These are phyloP conservation scores for Panellus pusillus DNA, from an alignment of 768 basidiomycete species.

Conservation along the genomic window DNA sequence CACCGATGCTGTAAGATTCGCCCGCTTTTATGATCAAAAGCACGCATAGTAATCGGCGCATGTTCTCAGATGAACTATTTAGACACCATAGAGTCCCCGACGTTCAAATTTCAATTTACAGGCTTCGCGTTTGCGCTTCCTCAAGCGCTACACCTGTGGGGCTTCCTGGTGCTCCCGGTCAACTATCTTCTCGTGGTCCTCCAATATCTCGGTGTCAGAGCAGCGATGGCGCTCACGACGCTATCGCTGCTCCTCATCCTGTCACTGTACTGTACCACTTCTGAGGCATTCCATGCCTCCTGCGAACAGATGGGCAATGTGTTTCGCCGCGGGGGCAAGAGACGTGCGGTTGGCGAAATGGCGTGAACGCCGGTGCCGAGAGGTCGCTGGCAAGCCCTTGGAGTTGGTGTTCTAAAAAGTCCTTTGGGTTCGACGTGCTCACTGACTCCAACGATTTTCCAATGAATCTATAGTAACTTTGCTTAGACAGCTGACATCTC, in stretches of 20 bases:
- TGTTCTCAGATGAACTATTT: slow-evolving; percentile 35
- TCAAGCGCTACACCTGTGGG: slow-evolving; percentile 51
- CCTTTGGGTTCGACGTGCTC: too few species aligned
- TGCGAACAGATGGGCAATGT: neutral
- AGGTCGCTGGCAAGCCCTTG: too few species aligned
- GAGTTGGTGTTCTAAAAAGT: too few species aligned
- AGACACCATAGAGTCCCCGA: slow-evolving; percentile 32
- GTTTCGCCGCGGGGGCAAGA: neutral
- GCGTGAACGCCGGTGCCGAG: neutral
- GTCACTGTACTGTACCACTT: neutral
- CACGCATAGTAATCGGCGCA: neutral
- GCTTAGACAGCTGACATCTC: too few species aligned
- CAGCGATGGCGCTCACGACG: neutral
- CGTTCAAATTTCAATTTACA: slow-evolving; percentile 44
- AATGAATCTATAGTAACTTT: too few species aligned
- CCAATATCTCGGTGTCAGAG: neutral
- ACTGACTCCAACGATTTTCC: too few species aligned
- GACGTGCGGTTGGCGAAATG: neutral
- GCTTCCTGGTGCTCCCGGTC: slow-evolving; percentile 30
- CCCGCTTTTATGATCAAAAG: neutral
- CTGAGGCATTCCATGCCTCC: neutral
- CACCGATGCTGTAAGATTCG: slow-evolving; percentile 39
- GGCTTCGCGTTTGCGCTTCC: slow-evolving; percentile 57
- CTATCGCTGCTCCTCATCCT: neutral
- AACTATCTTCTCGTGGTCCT: neutral